These are phyloP conservation scores for Alternaria sp. DNA, from an alignment of 2,329 filamentous ascomycete species.

Conservation along the genomic window DNA sequence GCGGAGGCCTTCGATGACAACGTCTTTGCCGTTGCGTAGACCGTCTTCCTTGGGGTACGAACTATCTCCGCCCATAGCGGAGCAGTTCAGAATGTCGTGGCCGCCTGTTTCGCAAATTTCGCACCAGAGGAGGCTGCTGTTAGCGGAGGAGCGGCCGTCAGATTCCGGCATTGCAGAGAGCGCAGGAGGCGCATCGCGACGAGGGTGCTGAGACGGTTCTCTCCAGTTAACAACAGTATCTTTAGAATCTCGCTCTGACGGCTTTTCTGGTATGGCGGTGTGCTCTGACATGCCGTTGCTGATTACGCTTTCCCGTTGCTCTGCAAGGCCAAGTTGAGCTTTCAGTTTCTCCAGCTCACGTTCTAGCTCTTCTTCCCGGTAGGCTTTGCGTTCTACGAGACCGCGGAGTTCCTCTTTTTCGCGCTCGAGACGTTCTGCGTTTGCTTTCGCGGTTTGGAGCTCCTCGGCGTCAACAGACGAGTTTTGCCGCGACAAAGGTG, in stretches of 20 bases:
- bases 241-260: slow-evolving; percentile 71
- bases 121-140: slow-evolving; percentile 81
- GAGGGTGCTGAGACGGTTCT: slow-evolving; percentile 33
- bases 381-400: slow-evolving; percentile 75
- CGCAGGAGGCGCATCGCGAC: slow-evolving; percentile 53
- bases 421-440: slow-evolving; percentile 76
- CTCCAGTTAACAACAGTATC: slow-evolving; percentile 70
- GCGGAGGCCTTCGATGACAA: slow-evolving; percentile 43
- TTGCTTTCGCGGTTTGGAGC: slow-evolving; percentile 65
- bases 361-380: slow-evolving; percentile 85
- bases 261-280: slow-evolving; percentile 58
- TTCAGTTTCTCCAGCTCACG: slow-evolving; percentile 74
- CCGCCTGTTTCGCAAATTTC: slow-evolving; percentile 94
- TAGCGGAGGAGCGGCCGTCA: slow-evolving; percentile 67
- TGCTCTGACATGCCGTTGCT: slow-evolving; percentile 61
- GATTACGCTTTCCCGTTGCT: slow-evolving; percentile 63
- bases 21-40: slow-evolving; percentile 39
- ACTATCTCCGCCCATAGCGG: slow-evolving; percentile 77
- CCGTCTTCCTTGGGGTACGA: slow-evolving; percentile 31
- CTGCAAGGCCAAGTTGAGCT: slow-evolving; percentile 45
- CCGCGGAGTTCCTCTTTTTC: slow-evolving; percentile 82
- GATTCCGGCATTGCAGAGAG: slow-evolving; percentile 75
- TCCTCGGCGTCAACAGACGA: slow-evolving; percentile 53
- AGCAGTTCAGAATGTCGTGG: slow-evolving; percentile 94
- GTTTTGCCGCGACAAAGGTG: slow-evolving; percentile 41